phyloP scores from a whole-genome alignment of 2,329 filamentous ascomycete genomes.

The Dothidotthia symphoricarpi region DNA sequence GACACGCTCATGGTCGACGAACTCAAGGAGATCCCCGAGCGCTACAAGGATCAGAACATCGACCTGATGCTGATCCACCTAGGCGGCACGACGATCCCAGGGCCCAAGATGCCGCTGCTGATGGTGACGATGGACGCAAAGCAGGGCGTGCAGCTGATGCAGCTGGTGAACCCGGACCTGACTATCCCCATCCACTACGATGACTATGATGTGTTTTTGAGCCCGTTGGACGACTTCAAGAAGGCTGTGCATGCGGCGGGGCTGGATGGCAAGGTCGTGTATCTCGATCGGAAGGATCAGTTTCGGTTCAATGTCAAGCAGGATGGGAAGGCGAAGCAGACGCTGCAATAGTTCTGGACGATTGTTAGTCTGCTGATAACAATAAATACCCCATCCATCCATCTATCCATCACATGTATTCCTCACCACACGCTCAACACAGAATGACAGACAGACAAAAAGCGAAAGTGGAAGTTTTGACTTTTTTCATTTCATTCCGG shows the following conservation, averaged over 20 bases:
- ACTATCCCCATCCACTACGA: constrained; percentile 53
- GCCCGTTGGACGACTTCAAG: constrained; percentile 60
- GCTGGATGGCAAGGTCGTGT: constrained; percentile 55
- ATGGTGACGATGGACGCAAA: constrained; percentile 70
- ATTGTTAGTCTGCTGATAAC: too few species aligned
- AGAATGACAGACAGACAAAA: too few species aligned
- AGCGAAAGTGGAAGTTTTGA: too few species aligned
- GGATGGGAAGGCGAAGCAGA: too few species aligned
- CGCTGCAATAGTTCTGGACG: too few species aligned
- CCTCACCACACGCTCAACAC: too few species aligned
- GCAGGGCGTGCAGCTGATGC: constrained; percentile 61
- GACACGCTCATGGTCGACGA: constrained; percentile 65
- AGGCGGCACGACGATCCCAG: constrained; percentile 64
- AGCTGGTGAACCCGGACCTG: constrained; percentile 58
- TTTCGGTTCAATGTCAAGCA: constrained; percentile 54
- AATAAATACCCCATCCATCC: too few species aligned
- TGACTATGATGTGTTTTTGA: constrained; percentile 60
- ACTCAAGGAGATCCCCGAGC: constrained; percentile 58
- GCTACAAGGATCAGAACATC: constrained; percentile 55
- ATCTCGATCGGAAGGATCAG: constrained; percentile 59
- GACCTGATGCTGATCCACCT: constrained; percentile 67
- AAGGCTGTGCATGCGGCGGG: constrained; percentile 55
- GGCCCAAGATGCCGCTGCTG: constrained; percentile 57
- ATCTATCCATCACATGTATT: too few species aligned
- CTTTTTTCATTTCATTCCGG: too few species aligned